Conservation (phyloP, 441 rosid genomes). For the Flueggea neowawraea region DNA sequence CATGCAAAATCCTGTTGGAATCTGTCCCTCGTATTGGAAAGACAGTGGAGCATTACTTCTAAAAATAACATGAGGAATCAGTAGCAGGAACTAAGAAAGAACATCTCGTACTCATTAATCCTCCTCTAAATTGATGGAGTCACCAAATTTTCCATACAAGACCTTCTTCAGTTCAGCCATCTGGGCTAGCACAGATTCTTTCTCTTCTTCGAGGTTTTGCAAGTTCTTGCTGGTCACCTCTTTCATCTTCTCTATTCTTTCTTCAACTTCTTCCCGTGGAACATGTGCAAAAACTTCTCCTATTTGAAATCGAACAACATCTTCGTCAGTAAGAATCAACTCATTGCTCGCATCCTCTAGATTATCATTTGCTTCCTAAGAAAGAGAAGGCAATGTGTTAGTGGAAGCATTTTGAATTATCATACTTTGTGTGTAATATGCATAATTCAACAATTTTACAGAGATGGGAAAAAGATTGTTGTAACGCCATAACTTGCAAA, state of each 20-base stretch:
- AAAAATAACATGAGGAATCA: background rate
- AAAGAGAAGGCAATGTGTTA: background rate
- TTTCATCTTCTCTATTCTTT: conserved; percentile 70
- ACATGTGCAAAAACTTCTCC: conserved; percentile 93
- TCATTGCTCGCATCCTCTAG: conserved; percentile 90
- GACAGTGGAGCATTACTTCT: background rate
- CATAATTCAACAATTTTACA: too few species aligned
- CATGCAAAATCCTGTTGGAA: too few species aligned
- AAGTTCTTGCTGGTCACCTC: conserved; percentile 58
- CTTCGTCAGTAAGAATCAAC: conserved; percentile 88
- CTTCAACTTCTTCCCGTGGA: conserved; percentile 82
- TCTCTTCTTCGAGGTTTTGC: conserved; percentile 73
- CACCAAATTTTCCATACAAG: conserved; percentile 78
- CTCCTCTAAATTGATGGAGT: conserved; percentile 92
- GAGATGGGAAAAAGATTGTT: too few species aligned
- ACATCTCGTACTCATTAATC: conserved; percentile 28
- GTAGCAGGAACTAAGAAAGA: background rate
- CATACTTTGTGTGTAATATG: too few species aligned
- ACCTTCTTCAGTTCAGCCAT: conserved; percentile 81
- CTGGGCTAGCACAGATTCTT: conserved; percentile 44
- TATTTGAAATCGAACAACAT: conserved; percentile 71
- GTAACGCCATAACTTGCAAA: too few species aligned
- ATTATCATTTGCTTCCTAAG: conserved; percentile 76
- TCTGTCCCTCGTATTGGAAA: too few species aligned
- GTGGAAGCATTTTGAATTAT: background rate